These are phyloP conservation scores for Xylaria castorea DNA, from an alignment of 495 filamentous ascomycete genomes.

Conservation along the genomic window DNA sequence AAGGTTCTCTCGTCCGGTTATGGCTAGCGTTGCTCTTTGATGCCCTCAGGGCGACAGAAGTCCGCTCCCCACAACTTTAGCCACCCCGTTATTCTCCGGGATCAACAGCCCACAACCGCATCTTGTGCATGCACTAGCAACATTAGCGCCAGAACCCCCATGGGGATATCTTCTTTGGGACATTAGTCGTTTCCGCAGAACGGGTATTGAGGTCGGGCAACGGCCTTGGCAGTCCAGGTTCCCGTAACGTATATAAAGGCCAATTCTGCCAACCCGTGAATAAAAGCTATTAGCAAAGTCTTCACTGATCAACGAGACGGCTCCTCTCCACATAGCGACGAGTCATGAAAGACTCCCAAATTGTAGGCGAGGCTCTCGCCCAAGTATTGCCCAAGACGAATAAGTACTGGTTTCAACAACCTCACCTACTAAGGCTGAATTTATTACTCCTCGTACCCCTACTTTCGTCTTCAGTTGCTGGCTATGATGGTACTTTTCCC, in stretches of 20 bases:
- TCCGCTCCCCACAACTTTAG: slow-evolving; percentile 1
- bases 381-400: slow-evolving; percentile 44
- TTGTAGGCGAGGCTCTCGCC: slow-evolving; percentile 28
- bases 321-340: background rate
- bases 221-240: background rate
- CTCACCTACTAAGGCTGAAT: slow-evolving; percentile 49
- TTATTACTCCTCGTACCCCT: slow-evolving; percentile 48
- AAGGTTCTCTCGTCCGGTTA: too few relatives aligned
- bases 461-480: slow-evolving; percentile 47
- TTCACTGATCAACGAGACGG: background rate
- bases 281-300: background rate
- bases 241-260: background rate
- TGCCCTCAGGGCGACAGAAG: slow-evolving; percentile 7
- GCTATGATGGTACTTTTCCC: slow-evolving; percentile 44
- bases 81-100: background rate
- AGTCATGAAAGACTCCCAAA: slow-evolving; percentile 24
- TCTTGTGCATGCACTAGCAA: background rate
- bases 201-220: slow-evolving; percentile 7
- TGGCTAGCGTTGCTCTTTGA: background rate
- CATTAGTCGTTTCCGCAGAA: background rate
- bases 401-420: slow-evolving; percentile 43
- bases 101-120: background rate
- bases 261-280: background rate
- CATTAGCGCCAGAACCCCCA: background rate
- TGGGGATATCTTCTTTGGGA: slow-evolving; percentile 7